Evolutionary conservation across 1,284 basidiomycete genomes (phyloP).

Genomic region (Leccinum huronense): DNA sequence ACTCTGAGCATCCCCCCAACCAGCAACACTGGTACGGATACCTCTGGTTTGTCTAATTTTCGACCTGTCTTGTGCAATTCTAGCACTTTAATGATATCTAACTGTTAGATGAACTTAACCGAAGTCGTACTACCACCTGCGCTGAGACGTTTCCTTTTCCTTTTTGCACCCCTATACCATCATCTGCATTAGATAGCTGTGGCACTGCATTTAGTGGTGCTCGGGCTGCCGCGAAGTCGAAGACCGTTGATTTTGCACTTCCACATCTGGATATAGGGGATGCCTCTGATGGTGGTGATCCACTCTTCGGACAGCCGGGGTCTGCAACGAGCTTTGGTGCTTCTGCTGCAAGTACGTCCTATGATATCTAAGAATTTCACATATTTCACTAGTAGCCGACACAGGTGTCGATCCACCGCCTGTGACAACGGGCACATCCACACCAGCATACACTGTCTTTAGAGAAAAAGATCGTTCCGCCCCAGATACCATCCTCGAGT

Average conservation of each 20-base stretch:
- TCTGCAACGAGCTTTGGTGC: conserved; percentile 48
- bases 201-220: conserved; percentile 33
- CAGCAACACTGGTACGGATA: conserved; percentile 40
- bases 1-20: conserved; percentile 57
- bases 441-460: conserved; percentile 53
- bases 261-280: conserved; percentile 34
- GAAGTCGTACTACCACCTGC: conserved; percentile 39
- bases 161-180: conserved; percentile 62
- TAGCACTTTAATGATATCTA: conserved; percentile 23
- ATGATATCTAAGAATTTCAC: conserved; percentile 17
- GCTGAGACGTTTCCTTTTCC: conserved; percentile 41
- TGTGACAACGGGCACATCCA: conserved; percentile 62
- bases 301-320: conserved; percentile 48
- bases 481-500: conserved; percentile 48
- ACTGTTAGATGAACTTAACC: conserved; percentile 58
- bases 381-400: conserved; percentile 30
- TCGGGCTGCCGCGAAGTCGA: conserved; percentile 29
- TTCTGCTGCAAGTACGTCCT: conserved; percentile 36
- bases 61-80: conserved; percentile 12
- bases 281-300: conserved; percentile 44
- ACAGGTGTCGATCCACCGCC: conserved; percentile 39
- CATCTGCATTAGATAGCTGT: conserved; percentile 41
- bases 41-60: conserved; percentile 55
- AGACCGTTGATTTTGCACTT: conserved; percentile 45
- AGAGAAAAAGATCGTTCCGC: conserved; percentile 58